These are phyloP conservation scores for Penicillium egyptiacum DNA, from an alignment of 495 filamentous ascomycete species.

Conservation along the genomic window DNA sequence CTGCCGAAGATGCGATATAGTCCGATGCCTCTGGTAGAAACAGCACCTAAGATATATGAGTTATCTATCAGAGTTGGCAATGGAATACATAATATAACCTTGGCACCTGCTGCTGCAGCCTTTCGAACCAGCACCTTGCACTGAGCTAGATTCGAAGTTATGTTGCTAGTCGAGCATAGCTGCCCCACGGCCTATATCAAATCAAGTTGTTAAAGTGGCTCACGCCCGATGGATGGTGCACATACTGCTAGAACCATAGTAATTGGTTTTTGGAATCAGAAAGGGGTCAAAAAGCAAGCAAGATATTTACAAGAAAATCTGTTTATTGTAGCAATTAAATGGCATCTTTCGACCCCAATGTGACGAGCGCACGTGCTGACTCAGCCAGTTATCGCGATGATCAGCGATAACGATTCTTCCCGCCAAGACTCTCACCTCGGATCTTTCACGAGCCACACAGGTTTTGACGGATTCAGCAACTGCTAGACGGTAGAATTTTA, in stretches of 20 bases:
- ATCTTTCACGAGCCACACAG: constrained; percentile 19
- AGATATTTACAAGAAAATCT: not conserved
- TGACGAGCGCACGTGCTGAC: constrained; percentile 16
- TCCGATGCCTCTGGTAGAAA: constrained; percentile 93
- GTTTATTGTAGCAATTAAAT: not conserved
- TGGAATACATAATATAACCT: constrained; percentile 47
- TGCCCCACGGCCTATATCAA: constrained; percentile 75
- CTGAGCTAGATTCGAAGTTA: constrained; percentile 75
- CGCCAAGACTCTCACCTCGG: constrained; percentile 25
- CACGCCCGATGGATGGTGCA: not conserved
- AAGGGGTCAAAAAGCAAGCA: not conserved
- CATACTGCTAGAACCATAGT: constrained; percentile 43
- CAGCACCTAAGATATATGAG: constrained; percentile 56
- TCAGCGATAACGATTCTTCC: constrained; percentile 23
- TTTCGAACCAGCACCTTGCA: constrained; percentile 70
- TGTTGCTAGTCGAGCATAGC: constrained; percentile 77
- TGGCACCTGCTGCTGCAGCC: constrained; percentile 71
- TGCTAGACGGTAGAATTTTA: constrained; percentile 19
- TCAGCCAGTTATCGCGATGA: constrained; percentile 25
- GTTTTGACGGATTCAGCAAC: constrained; percentile 6
- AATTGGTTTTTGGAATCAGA: not conserved
- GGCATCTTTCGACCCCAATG: constrained; percentile 4
- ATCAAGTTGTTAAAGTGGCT: not conserved
- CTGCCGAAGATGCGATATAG: constrained; percentile 70
- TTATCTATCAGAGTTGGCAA: not conserved